Conservation (phyloP, 2,329 filamentous ascomycete genomes). For the Paraphaeosphaeria minitans region DNA sequence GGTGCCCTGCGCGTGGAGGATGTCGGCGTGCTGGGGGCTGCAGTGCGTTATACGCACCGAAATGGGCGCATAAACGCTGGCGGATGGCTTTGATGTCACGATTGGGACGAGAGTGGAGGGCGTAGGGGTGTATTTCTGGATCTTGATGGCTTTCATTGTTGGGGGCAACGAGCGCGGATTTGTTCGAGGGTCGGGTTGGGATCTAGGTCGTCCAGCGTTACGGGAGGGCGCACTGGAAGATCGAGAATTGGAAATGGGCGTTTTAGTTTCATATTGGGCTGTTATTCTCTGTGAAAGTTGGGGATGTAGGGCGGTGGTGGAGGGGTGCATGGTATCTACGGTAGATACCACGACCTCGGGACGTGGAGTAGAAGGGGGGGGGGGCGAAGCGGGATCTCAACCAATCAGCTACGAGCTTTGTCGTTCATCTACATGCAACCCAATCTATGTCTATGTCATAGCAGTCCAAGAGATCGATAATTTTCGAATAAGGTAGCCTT, state of each 20-base stretch:
- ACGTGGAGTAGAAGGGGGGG: neutral
- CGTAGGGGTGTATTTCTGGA: neutral
- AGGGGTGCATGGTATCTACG: no score
- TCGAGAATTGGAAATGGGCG: neutral
- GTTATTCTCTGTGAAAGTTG: neutral
- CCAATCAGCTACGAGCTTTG: neutral
- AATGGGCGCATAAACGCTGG: neutral
- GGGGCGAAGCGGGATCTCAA: neutral
- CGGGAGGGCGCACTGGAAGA: neutral
- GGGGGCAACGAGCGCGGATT: neutral
- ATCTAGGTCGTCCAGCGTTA: no score
- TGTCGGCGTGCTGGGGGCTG: slow-evolving; percentile 20
- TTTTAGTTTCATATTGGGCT: no score
- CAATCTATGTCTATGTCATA: neutral
- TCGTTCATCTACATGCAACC: neutral
- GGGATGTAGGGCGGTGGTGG: neutral
- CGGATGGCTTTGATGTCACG: neutral
- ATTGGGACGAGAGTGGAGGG: neutral
- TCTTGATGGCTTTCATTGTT: neutral
- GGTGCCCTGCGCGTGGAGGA: slow-evolving; percentile 62
- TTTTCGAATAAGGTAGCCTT: neutral
- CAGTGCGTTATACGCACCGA: neutral
- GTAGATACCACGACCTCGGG: neutral
- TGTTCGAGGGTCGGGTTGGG: neutral
- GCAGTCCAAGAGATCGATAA: neutral